Percentiles rank a stretch among this genome's conserved stretches.
Evolutionary conservation across 2,329 filamentous ascomycete species (phyloP).

Genomic region (Talaromyces piceae): DNA sequence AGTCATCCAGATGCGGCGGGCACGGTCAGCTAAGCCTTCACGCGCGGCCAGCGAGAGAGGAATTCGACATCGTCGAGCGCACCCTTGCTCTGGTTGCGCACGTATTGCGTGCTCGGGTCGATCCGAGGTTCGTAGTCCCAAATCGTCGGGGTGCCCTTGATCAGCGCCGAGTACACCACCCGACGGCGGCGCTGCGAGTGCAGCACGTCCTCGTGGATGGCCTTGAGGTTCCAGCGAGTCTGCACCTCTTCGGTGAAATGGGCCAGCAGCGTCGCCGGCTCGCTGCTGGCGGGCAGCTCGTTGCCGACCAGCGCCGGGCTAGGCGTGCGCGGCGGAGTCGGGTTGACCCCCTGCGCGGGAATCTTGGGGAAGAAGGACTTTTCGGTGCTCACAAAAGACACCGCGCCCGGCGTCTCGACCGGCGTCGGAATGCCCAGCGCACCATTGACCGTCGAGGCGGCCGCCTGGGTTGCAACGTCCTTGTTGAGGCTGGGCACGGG

Average conservation of each 20-base stretch:
- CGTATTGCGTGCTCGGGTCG: constrained; percentile 56
- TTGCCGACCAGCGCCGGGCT: constrained; percentile 30
- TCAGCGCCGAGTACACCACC: constrained; percentile 72
- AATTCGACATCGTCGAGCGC: constrained; percentile 35
- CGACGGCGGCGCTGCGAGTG: constrained; percentile 70
- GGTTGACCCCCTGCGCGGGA: constrained; percentile 8
- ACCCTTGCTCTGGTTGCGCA: constrained; percentile 51
- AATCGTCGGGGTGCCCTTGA: constrained; percentile 64
- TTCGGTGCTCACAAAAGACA: constrained; percentile 10
- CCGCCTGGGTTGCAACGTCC: constrained; percentile 34
- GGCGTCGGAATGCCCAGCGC: constrained; percentile 10
- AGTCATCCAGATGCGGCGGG: background rate
- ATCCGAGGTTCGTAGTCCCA: constrained; percentile 76
- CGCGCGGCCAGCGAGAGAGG: constrained; percentile 35
- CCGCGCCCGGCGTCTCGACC: constrained; percentile 13
- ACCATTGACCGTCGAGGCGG: constrained; percentile 20
- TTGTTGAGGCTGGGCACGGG: constrained; percentile 17
- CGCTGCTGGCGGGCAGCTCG: constrained; percentile 24
- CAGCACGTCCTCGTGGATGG: constrained; percentile 67
- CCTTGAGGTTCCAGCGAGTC: constrained; percentile 71
- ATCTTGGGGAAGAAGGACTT: constrained; percentile 14
- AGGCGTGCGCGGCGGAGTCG: constrained; percentile 32
- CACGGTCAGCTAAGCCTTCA: constrained; percentile 7
- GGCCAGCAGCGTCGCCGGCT: constrained; percentile 44
- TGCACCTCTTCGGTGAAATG: constrained; percentile 68